Base-by-base conservation (phyloP, 78 protist species). In the Dictyostelium intermedium region DNA sequence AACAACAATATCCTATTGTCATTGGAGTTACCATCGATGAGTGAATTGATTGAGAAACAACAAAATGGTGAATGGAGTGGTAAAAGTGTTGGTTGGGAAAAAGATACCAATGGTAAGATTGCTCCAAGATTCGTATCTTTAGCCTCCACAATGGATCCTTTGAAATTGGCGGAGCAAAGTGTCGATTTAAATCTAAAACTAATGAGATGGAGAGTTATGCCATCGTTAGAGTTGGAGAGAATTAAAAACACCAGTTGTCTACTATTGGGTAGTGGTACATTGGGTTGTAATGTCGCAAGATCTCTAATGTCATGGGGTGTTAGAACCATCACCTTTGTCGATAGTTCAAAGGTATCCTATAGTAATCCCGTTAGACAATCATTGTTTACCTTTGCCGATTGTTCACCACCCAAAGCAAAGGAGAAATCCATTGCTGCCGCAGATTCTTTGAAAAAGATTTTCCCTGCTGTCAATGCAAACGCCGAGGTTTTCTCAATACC, bases 211-310 rank as follows among this genome's bases (percentile, higher is more conserved):
- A 93, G 99, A 11, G 85, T 98, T 72, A 23, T 98, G 61, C 99
- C 99, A 9, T 35, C 56, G 32, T 82, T 99, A n/a, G 93, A 98
- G 13, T 91, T 98, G 56, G 99, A 98, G 27, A 2, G 6, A 16
- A n/a, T 99, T 16, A 37, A 82, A 14, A 23, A n/a, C 18, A 34
- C 91, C 25, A 95, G 89, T 37, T 98, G 99, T 77, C 92, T 99
- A n/a, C 83, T 99, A 14, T 81, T 99, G 37, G 99, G 99, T 30
- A 80, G 99, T 0, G 99, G 99, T 70, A 99, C 99, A 2, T 97
- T 99, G n/a, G 99, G 99, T 72, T 99, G 99, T 84, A 96, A 97
- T 72, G 99, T 99, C 18, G 99, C 99, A 1, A 85, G 99, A 5
- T 47, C 95, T 32, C 96, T 99, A 27, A 74, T 98, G 92, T 87